Evolutionary conservation across 495 filamentous ascomycete species (phyloP), one percentile per base, ranked within the genome.

Genomic region (Paragyromitra xinjiangensis): DNA sequence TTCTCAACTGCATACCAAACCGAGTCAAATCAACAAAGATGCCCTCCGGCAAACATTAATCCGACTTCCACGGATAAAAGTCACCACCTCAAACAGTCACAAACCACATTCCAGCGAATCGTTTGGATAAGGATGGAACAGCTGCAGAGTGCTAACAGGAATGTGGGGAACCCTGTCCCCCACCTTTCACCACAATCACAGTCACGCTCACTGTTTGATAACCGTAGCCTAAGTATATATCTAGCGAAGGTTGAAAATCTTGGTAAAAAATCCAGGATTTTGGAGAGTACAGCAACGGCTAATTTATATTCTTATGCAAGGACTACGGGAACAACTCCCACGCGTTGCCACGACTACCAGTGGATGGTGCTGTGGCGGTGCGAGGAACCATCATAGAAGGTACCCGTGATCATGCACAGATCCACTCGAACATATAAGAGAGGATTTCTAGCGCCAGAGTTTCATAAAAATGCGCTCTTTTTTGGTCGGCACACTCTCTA

Each of bases 11-110:
- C 12, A 44, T 6, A 44, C 42, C 3, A 37, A 8, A n/a, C 6
- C 12, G 62, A 65, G 16, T 19, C 1, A 48, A 55, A 2, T 14
- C 19, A 67, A 9, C 11, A 48, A 19, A 48, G 5, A 65, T 29
- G 3, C 26, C 40, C 12, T n/a, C 64, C 64, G 50, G 64, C 11
- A 40, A 56, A 26, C 50, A 68, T 56, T 56, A 37, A 40, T 40
- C 64, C 50, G 64, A 68, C 42, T 24, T 39, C 64, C 64, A 56
- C 26, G 14, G 64, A 56, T 68, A 55, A 55, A 40, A 22, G 11
- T 37, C 11, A 39, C 5, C 24, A 40, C 2, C 11, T 56, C 53
- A 51, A 51, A 29, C 53, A 56, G 53, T 26, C 29, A 26, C 12
- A 12, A 39, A 61, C 7, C 22, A 12, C 56, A 61, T 61, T 61